A percentile compares a stretch with the other conserved stretches of the same genome.
Conservation (phyloP, 1,284 basidiomycete species). For the Boletus semigastroideus region DNA sequence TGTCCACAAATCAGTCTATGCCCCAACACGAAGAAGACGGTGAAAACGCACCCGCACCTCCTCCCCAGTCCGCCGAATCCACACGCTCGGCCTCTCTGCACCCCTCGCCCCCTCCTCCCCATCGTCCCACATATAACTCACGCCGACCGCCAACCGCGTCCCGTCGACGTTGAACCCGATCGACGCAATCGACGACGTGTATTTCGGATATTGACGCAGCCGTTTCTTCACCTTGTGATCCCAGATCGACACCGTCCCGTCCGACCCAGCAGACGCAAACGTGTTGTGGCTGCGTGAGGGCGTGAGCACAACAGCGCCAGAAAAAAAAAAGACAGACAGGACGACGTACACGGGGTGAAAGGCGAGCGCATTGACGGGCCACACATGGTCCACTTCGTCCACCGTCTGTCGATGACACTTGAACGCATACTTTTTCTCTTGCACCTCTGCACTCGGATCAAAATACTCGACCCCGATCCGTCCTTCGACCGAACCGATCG, state of each 20-base stretch:
- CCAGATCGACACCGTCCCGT: conserved; percentile 92
- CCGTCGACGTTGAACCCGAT: conserved; percentile 86
- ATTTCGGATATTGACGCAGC: conserved; percentile 85
- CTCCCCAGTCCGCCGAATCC: conserved; percentile 50
- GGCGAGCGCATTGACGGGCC: conserved; percentile 93
- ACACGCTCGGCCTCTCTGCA: conserved; percentile 45
- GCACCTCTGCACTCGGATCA: conserved; percentile 72
- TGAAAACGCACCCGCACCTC: conserved; percentile 65
- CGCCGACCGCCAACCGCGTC: conserved; percentile 75
- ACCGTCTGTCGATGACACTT: conserved; percentile 93
- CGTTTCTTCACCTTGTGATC: conserved; percentile 97
- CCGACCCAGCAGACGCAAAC: conserved; percentile 92
- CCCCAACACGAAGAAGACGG: no score
- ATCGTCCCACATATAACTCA: conserved; percentile 87
- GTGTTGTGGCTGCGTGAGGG: conserved; percentile 74
- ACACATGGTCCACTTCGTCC: conserved; percentile 95
- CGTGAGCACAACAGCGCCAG: neutral
- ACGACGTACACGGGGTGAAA: conserved; percentile 76
- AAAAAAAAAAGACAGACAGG: neutral
- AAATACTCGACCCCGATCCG: conserved; percentile 98
- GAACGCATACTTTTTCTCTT: conserved; percentile 96
- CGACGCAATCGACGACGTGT: conserved; percentile 67
- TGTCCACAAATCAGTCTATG: no score
- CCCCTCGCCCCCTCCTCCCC: conserved; percentile 67
- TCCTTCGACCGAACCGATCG: conserved; percentile 92